These are phyloP conservation scores for Marasmius tenuissimus DNA, from an alignment of 1,284 basidiomycete species.

Conservation along the genomic window DNA sequence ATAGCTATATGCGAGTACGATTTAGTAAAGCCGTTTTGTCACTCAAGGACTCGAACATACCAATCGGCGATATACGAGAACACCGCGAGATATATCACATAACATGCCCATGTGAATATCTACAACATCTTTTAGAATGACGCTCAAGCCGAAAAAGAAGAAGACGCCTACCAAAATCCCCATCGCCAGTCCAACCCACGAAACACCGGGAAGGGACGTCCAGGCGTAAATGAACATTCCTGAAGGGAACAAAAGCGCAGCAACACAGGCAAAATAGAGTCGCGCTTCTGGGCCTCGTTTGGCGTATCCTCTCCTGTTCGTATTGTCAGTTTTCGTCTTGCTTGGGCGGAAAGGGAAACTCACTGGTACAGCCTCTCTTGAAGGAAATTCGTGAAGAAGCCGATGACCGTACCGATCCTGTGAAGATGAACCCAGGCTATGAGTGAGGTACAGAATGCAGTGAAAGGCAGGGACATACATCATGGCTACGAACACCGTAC, in stretches of 20 bases:
- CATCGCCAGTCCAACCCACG: conserved; percentile 50
- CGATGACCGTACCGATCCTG: conserved; percentile 65
- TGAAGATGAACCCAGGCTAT: not conserved
- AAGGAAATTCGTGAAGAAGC: conserved; percentile 55
- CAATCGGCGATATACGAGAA: conserved; percentile 77
- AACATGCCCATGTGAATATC: conserved; percentile 57
- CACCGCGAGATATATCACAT: conserved; percentile 59
- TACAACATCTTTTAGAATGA: conserved; percentile 22
- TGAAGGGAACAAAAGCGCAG: conserved; percentile 59
- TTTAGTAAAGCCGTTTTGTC: not conserved
- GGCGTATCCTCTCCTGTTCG: conserved; percentile 48
- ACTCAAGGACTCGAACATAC: conserved; percentile 17
- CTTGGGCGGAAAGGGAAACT: conserved; percentile 14
- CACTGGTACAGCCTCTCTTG: conserved; percentile 71
- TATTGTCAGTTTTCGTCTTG: conserved; percentile 7
- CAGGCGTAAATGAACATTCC: conserved; percentile 71
- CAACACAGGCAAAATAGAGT: conserved; percentile 65
- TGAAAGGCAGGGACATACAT: conserved; percentile 43
- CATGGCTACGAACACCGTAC: conserved; percentile 60
- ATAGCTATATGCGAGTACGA: conserved; percentile 31
- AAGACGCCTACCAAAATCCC: conserved; percentile 38
- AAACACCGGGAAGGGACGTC: conserved; percentile 51
- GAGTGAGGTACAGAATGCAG: not conserved
- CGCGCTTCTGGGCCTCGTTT: conserved; percentile 72
- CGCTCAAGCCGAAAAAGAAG: not conserved